Evolutionary conservation across 1,284 basidiomycete genomes (phyloP), one percentile per base, ranked within the genome.

Genomic region (Cryptococcus sp.): DNA sequence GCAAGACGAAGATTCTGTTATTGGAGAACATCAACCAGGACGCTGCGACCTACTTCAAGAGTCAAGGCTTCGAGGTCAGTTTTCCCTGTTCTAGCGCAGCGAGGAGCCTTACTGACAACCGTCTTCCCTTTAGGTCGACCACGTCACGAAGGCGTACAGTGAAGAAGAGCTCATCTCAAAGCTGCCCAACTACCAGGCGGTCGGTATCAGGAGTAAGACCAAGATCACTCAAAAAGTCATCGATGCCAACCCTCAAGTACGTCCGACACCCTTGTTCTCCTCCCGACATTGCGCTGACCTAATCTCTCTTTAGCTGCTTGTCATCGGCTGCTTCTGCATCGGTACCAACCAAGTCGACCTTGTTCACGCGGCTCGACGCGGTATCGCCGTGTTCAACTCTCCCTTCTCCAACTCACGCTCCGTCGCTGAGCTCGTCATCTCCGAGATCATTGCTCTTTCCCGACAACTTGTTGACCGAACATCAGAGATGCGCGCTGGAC

Each of bases 351-450:
- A 99, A 80, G 96, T 99, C 70, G 93, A 98, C 78, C 87, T 99
- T 52, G 67, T 79, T 47, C 86, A 89, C 4, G 93, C 95, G 41
- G 87, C 91, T 50, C 86, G 86, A 60, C 87, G 89, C 57, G 96
- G 96, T 68, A 91, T 99, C 66, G 91, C 94, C 41, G 96, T 99
- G 55, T 99, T 99, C 85, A 99, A 99, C 81, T 99, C 95, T 15
- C 96, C 96, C 38, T 99, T 99, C 82, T 95, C 96, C 78, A 99
- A 99, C 82, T 99, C 96, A 45, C 91, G 96, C 64, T 98, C 95
- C 0, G 96, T 99, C 52, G 96, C 96, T 49, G 96, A 99, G 81
- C 87, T 99, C 50, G 96, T 99, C 77, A 88, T 99, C 76, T 85
- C 87, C 61, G 96, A 99, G 80, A 84, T 98, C 71, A 87, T 99